These are phyloP conservation scores for Globisporangium paddicum DNA, from an alignment of 352 stramenopile genomes.

Conservation along the genomic window DNA sequence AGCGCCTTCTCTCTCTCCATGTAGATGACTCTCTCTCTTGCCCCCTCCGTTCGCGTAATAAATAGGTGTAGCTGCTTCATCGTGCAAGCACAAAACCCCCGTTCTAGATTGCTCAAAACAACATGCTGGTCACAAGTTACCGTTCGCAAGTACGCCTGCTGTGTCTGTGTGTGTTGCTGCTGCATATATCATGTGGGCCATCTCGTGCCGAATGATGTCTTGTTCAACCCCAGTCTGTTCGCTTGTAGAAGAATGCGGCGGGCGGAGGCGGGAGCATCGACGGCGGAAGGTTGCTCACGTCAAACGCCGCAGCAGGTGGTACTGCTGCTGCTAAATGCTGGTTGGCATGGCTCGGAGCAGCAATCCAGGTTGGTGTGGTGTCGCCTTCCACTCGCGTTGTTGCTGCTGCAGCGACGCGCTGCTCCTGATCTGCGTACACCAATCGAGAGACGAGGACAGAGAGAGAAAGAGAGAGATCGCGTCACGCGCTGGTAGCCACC, in stretches of 20 bases:
- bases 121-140: constrained; percentile 5
- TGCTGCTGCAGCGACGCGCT: constrained; percentile 11
- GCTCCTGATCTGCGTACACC: constrained; percentile 41
- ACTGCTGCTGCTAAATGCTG: not conserved
- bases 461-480: not conserved
- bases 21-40: not conserved
- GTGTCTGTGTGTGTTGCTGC: not conserved
- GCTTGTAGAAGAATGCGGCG: constrained; percentile 36
- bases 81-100: constrained; percentile 16
- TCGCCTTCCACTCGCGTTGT: not conserved
- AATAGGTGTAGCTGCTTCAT: constrained; percentile 32
- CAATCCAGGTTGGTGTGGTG: not conserved
- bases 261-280: constrained; percentile 68
- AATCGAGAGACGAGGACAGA: not conserved
- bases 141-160: not conserved
- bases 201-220: not conserved
- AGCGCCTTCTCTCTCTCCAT: not conserved
- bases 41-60: constrained; percentile 13
- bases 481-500: not conserved
- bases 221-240: constrained; percentile 51
- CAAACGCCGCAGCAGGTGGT: not conserved
- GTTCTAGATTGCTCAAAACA: constrained; percentile 17
- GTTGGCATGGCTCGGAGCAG: not conserved
- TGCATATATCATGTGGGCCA: not conserved
- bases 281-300: constrained; percentile 39